These are phyloP conservation scores for Mangifera indica DNA, from an alignment of 345 rosid genomes.

Conservation along the genomic window DNA sequence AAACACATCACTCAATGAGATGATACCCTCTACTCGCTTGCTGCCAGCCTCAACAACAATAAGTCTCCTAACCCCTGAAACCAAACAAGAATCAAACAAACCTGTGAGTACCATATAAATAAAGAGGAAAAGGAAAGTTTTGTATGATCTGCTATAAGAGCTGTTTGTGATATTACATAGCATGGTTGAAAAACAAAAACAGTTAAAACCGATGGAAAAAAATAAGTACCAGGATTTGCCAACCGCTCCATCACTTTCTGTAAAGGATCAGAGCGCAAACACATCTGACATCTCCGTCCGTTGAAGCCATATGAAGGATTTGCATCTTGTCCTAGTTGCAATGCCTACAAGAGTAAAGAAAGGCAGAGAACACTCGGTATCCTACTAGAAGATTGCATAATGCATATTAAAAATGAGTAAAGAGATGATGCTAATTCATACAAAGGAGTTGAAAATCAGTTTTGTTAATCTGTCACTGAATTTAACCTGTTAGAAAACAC, in stretches of 20 bases:
- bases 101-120: neutral
- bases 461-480: too few species aligned
- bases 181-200: neutral
- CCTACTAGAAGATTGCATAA: neutral
- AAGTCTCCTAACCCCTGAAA: slow-evolving; percentile 65
- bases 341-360: slow-evolving; percentile 43
- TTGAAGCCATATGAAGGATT: slow-evolving; percentile 46
- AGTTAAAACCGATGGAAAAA: neutral
- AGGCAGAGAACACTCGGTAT: neutral
- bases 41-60: slow-evolving; percentile 82
- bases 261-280: slow-evolving; percentile 72
- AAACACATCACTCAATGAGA: slow-evolving; percentile 71
- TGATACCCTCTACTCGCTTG: slow-evolving; percentile 84
- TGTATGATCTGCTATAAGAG: neutral
- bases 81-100: slow-evolving; percentile 11
- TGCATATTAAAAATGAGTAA: neutral
- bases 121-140: neutral
- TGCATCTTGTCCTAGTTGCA: slow-evolving; percentile 78
- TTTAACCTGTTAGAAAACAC: neutral
- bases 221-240: slow-evolving; percentile 58
- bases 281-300: slow-evolving; percentile 85
- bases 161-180: neutral
- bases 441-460: too few species aligned
- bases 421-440: neutral
- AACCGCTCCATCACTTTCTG: slow-evolving; percentile 82